Base-by-base conservation (phyloP, 768 basidiomycete species). In the Tephrocybe sp. region DNA sequence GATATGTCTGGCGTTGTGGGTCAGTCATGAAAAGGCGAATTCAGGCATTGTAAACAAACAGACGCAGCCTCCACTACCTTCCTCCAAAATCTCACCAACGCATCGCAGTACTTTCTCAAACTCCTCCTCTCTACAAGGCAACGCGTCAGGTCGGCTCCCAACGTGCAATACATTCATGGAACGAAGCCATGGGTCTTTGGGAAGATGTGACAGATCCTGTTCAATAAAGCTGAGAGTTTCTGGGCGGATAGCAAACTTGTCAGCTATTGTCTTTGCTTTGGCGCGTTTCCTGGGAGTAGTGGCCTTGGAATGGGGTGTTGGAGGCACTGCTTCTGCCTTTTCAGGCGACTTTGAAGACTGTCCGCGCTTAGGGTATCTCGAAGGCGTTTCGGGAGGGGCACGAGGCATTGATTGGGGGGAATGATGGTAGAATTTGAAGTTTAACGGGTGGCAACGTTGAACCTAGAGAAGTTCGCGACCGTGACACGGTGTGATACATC, bases 131-230 rank as follows among this genome's bases (percentile, higher is more conserved):
- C 18, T 33, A 67, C 94, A 95, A 3, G 94, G 94, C 33, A 99
- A 69, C 21, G 82, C 76, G 56, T 95, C 91, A 1, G 97, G 95
- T 6, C 94, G 79, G 43, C 91, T 89, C 1, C 91, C 91, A 12
- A 98, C 97, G 63, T 98, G 97, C 41, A 98, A 65, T 11, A 91
- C 80, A 62, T 93, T 86, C 84, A 95, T 89, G 5, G 91, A 87
- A 8, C 92, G 78, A 46, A 93, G 65, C 82, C 89, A 95, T 2
- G 91, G 84, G 59, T 94, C 88, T 31, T 75, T 64, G 2, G 87
- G 84, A 2, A 91, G 65, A 53, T 77, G 78, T 21, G 70, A 72
- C 61, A 78, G 66, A 57, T 70, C 74, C 7, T 65, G 55, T 25
- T 58, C 37, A 67, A 67, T 56, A 73, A 61, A 43, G 66, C 41